Conservation (phyloP, 768 basidiomycete genomes). For the Calocybe cyanea region DNA sequence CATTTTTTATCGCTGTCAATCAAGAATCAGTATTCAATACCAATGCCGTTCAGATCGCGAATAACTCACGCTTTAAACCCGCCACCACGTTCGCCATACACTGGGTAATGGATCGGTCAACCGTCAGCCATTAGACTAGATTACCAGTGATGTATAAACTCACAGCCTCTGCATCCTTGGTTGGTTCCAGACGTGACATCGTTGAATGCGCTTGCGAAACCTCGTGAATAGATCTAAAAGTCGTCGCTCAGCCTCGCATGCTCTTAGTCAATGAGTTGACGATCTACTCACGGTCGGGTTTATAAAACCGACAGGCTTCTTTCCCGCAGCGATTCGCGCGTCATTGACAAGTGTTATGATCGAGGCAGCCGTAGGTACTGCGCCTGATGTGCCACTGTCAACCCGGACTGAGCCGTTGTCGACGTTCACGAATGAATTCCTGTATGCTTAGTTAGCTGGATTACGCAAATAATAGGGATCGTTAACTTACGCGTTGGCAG, state of each 20-base stretch:
- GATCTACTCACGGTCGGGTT: slow-evolving; percentile 34
- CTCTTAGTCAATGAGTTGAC: background rate
- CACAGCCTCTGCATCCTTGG: slow-evolving; percentile 41
- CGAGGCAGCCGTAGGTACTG: slow-evolving; percentile 29
- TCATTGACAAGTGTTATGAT: slow-evolving; percentile 37
- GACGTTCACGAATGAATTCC: slow-evolving; percentile 15
- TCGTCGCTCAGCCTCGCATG: background rate
- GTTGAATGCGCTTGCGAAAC: slow-evolving; percentile 33
- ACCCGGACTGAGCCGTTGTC: slow-evolving; percentile 23
- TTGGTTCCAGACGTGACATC: slow-evolving; percentile 41
- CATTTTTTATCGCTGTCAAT: slow-evolving; percentile 30
- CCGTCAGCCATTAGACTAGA: background rate
- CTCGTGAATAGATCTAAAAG: slow-evolving; percentile 23
- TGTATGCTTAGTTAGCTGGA: background rate
- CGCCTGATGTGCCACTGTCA: slow-evolving; percentile 29
- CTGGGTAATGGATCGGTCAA: slow-evolving; percentile 12
- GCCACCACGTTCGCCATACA: slow-evolving; percentile 28
- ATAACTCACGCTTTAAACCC: slow-evolving; percentile 31
- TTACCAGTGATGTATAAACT: slow-evolving; percentile 4
- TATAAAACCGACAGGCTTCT: slow-evolving; percentile 38
- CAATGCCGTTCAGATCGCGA: background rate
- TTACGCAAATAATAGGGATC: slow-evolving; percentile 10
- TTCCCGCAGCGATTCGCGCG: slow-evolving; percentile 30
- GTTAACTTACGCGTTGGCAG: slow-evolving; percentile 31
- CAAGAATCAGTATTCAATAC: background rate